A percentile compares a stretch with the other conserved stretches of the same genome.
Evolutionary conservation across 2,329 filamentous ascomycete species (phyloP).

Genomic region (Trichoderma sp.): DNA sequence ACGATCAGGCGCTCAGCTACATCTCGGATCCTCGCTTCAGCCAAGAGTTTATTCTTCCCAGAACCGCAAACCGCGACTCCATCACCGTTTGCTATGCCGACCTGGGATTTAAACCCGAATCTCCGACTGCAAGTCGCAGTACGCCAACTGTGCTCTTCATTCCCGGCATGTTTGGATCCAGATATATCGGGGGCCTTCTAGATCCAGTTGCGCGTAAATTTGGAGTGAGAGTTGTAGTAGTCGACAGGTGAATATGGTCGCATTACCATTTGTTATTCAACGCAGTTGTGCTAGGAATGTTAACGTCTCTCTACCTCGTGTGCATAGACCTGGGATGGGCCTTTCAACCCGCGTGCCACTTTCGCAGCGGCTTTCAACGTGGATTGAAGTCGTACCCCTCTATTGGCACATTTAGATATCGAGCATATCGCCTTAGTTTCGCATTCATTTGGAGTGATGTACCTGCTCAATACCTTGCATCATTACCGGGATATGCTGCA

Average conservation of each 20-base stretch:
- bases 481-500: background rate
- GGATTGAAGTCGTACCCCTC: background rate
- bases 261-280: too few species aligned
- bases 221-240: background rate
- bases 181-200: background rate
- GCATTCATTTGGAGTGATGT: background rate
- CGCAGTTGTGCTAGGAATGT: background rate
- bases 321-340: background rate
- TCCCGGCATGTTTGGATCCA: constrained; percentile 9
- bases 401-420: background rate
- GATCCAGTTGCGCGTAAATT: background rate
- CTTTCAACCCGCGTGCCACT: background rate
- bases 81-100: background rate
- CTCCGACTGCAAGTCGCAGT: background rate
- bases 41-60: background rate
- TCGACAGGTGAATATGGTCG: background rate
- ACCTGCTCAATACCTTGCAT: background rate
- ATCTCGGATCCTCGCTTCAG: background rate
- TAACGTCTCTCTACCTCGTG: background rate
- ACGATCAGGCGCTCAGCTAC: background rate
- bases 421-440: background rate
- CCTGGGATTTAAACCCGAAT: background rate
- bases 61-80: background rate
- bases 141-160: constrained; percentile 3
- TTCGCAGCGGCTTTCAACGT: background rate